Evolutionary conservation across 441 rosid genomes (phyloP).

Genomic region (Adansonia rubrostipa): DNA sequence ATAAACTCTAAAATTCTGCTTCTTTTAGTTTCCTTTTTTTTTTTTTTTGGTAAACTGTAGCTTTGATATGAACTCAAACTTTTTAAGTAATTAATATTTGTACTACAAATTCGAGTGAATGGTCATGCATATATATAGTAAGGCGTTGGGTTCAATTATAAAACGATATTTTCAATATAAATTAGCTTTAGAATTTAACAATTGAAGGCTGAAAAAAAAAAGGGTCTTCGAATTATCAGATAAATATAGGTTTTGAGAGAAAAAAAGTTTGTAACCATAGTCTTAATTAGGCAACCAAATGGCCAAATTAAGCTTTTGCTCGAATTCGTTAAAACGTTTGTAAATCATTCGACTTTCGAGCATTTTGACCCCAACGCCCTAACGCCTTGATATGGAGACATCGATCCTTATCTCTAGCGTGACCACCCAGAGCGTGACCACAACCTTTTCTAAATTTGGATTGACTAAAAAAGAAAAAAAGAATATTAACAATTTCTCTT

Average conservation of each 20-base stretch:
- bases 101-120: no score
- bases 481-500: neutral
- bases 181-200: neutral
- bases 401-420: neutral
- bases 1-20: no score
- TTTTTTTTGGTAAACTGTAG: no score
- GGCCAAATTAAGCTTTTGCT: neutral
- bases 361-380: neutral
- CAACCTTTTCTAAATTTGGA: neutral
- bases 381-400: no score
- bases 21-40: no score
- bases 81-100: neutral
- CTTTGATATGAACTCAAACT: neutral
- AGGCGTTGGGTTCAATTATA: no score
- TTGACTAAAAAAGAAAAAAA: neutral
- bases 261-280: neutral
- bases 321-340: neutral
- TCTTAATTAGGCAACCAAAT: constrained; percentile 3
- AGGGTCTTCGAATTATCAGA: neutral
- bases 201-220: neutral
- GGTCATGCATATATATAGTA: no score
- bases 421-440: no score
- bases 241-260: neutral
- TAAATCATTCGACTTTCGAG: neutral
- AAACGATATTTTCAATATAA: no score